Percentiles rank a stretch among this genome's conserved stretches.
Conservation (phyloP, 768 basidiomycete species). For the Naganishia randhawae region DNA sequence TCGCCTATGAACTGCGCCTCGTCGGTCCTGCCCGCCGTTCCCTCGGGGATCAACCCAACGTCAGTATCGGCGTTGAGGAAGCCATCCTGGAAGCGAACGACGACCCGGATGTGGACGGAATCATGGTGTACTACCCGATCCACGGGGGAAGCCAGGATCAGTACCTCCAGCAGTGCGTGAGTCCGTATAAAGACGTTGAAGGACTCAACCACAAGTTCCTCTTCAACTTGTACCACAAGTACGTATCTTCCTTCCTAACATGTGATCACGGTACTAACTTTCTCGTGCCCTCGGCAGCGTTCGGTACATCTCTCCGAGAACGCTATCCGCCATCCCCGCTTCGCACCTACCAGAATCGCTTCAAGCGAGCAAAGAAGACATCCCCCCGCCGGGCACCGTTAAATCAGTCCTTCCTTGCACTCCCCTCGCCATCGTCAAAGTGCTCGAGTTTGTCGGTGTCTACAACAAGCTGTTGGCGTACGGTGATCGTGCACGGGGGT, state of each 20-base stretch:
- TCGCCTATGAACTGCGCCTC: slow-evolving; percentile 74
- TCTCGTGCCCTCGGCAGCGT: slow-evolving; percentile 59
- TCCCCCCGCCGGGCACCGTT: slow-evolving; percentile 76
- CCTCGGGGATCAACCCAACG: slow-evolving; percentile 56
- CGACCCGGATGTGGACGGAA: slow-evolving; percentile 76
- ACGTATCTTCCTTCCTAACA: slow-evolving; percentile 37
- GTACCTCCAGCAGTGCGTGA: slow-evolving; percentile 95
- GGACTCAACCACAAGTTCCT: slow-evolving; percentile 80
- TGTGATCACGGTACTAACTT: neutral
- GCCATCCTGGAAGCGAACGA: slow-evolving; percentile 93
- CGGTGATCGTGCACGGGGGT: slow-evolving; percentile 72
- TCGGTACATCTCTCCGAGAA: slow-evolving; percentile 65
- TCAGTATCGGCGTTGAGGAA: slow-evolving; percentile 86
- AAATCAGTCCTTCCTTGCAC: slow-evolving; percentile 98
- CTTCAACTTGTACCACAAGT: slow-evolving; percentile 97
- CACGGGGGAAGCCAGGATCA: slow-evolving; percentile 88
- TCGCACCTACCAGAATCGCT: slow-evolving; percentile 41
- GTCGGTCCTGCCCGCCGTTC: slow-evolving; percentile 57
- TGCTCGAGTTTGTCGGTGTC: slow-evolving; percentile 80
- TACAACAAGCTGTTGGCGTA: slow-evolving; percentile 90
- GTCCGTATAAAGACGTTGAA: slow-evolving; percentile 95
- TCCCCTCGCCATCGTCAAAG: slow-evolving; percentile 93
- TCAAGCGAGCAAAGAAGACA: slow-evolving; percentile 51
- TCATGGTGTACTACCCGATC: slow-evolving; percentile 99
- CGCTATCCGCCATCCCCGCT: slow-evolving; percentile 43